phyloP scores from a whole-genome alignment of 805 yeast species.

The Torulaspora microellipsoides region DNA sequence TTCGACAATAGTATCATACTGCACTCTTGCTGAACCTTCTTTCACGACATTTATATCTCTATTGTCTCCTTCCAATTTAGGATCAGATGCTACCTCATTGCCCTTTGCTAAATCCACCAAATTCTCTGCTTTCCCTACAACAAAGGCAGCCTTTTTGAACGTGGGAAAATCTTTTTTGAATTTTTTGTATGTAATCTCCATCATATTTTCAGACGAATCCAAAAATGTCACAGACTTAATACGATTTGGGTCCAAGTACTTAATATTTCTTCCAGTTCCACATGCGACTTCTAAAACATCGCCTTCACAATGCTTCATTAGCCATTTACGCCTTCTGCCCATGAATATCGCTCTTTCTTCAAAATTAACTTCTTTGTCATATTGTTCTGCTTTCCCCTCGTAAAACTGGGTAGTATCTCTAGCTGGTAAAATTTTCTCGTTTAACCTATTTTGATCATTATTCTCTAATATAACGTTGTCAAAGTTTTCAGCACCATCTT shows the following conservation, averaged over 20 bases:
- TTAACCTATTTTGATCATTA: constrained; percentile 32
- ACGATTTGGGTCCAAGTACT: constrained; percentile 56
- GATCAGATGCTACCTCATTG: constrained; percentile 19
- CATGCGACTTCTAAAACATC: constrained; percentile 93
- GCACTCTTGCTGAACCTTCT: constrained; percentile 36
- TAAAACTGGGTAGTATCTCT: constrained; percentile 79
- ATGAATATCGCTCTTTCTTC: constrained; percentile 43
- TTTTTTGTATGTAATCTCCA: constrained; percentile 70
- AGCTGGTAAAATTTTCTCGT: constrained; percentile 52
- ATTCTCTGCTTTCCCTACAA: constrained; percentile 86
- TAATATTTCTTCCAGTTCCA: constrained; percentile 93
- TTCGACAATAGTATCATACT: constrained; percentile 88
- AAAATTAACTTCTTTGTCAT: constrained; percentile 71
- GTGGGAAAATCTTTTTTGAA: constrained; percentile 64
- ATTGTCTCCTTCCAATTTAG: constrained; percentile 7
- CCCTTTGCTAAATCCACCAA: constrained; percentile 51
- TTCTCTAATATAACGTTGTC: constrained; percentile 31
- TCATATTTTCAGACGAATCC: constrained; percentile 83
- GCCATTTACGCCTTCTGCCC: constrained; percentile 67
- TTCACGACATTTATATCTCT: constrained; percentile 22
- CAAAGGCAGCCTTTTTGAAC: constrained; percentile 73
- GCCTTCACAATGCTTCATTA: constrained; percentile 73
- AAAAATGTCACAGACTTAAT: constrained; percentile 75
- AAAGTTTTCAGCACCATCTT: constrained; percentile 35
- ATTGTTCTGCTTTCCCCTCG: constrained; percentile 70